Evolutionary conservation across 2,329 filamentous ascomycete species (phyloP).

Genomic region (Nigrospora sphaerica): DNA sequence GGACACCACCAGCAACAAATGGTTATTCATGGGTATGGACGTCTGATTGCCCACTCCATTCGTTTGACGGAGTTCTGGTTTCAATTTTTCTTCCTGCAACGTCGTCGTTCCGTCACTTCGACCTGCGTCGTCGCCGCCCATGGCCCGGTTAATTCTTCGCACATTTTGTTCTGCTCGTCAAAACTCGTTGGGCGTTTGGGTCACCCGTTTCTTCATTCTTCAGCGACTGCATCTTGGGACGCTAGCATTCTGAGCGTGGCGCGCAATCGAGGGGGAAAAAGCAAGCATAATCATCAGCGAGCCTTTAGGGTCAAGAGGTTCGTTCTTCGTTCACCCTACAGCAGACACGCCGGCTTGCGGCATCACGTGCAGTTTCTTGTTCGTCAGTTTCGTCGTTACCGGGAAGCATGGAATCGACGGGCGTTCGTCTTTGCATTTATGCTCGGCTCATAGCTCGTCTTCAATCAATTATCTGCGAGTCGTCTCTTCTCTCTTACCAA

Average conservation of each 20-base stretch:
- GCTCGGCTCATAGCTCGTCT: too few relatives aligned
- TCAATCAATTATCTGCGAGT: too few relatives aligned
- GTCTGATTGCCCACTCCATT: conserved; percentile 36
- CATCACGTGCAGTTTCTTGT: conserved; percentile 1
- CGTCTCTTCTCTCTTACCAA: too few relatives aligned
- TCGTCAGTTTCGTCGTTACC: background rate
- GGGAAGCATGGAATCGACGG: background rate
- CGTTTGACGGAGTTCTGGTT: conserved; percentile 1
- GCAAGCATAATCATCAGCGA: too few relatives aligned
- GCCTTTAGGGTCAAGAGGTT: background rate
- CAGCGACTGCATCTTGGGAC: too few relatives aligned
- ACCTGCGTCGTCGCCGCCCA: too few relatives aligned
- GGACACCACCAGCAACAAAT: conserved; percentile 66
- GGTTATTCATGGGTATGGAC: conserved; percentile 88
- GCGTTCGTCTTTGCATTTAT: too few relatives aligned
- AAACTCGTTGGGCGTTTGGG: background rate
- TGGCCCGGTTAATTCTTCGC: too few relatives aligned
- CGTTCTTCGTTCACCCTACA: background rate
- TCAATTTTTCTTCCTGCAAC: conserved; percentile 2
- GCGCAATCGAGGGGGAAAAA: background rate
- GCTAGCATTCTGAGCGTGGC: background rate
- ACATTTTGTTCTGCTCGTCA: background rate
- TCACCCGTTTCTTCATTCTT: background rate
- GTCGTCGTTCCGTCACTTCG: conserved; percentile 1
- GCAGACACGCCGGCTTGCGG: background rate